These are phyloP conservation scores for Malbranchea cinnamomea DNA, from an alignment of 2,329 filamentous ascomycete species.

Conservation along the genomic window DNA sequence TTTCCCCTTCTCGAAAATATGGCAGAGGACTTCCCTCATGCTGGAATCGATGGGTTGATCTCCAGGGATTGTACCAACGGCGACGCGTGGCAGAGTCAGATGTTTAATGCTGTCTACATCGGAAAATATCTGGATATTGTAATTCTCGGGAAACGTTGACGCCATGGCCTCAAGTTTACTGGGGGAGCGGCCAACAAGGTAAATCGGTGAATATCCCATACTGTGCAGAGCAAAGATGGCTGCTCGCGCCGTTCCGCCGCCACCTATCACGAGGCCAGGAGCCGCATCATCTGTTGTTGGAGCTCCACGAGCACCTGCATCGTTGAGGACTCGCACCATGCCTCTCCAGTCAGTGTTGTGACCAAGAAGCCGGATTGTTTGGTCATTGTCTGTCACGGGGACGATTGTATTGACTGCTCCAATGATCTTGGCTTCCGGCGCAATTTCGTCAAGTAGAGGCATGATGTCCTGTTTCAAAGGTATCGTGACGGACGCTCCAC, in stretches of 20 bases:
- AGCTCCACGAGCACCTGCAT: conserved; percentile 44
- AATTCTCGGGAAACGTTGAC: conserved; percentile 56
- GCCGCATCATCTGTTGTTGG: conserved; percentile 28
- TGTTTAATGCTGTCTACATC: conserved; percentile 36
- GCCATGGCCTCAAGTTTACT: conserved; percentile 54
- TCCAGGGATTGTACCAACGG: conserved; percentile 82
- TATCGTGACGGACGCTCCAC: conserved; percentile 89
- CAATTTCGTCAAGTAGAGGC: conserved; percentile 61
- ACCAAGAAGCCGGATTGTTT: conserved; percentile 47
- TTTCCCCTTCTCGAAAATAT: conserved; percentile 19
- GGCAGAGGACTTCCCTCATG: conserved; percentile 50
- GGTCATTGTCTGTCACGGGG: conserved; percentile 36
- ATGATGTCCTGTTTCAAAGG: conserved; percentile 86
- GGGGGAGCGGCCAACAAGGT: conserved; percentile 64
- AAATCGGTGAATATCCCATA: conserved; percentile 74
- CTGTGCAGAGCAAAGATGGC: conserved; percentile 77
- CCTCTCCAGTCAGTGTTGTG: conserved; percentile 95
- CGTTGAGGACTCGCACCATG: conserved; percentile 66
- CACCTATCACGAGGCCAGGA: conserved; percentile 71
- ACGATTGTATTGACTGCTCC: conserved; percentile 93
- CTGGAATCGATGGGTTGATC: conserved; percentile 63
- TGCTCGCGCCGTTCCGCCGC: conserved; percentile 80
- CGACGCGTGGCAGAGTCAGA: conserved; percentile 50
- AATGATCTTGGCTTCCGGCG: conserved; percentile 63
- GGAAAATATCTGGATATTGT: conserved; percentile 52